A percentile compares a stretch with the other conserved stretches of the same genome.
phyloP scores from a whole-genome alignment of 1,284 basidiomycete genomes.

The Golubevia sp. region DNA sequence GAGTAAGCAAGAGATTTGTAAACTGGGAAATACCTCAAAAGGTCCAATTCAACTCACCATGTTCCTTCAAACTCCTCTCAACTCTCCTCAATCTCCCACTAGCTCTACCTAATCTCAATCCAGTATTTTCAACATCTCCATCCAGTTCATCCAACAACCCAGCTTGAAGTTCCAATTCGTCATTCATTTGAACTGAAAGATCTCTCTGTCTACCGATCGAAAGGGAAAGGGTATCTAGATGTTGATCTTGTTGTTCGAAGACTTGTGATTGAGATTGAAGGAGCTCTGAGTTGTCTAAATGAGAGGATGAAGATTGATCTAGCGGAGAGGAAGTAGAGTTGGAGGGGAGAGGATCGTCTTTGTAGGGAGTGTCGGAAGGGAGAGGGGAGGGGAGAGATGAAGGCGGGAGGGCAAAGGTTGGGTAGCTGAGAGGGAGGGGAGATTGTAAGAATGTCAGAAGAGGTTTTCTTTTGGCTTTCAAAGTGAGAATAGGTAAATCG shows the following conservation, averaged over 20 bases:
- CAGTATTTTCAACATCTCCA: conserved; percentile 35
- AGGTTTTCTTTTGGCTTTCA: no score
- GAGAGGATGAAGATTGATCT: neutral
- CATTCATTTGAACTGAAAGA: conserved; percentile 53
- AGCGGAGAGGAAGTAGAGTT: no score
- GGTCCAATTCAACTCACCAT: no score
- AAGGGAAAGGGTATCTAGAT: conserved; percentile 40
- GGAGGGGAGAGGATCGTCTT: no score
- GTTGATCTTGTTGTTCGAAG: conserved; percentile 39
- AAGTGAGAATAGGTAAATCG: no score
- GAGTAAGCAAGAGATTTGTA: no score
- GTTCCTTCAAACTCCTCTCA: conserved; percentile 36
- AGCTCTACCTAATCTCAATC: conserved; percentile 40
- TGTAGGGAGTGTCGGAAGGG: no score
- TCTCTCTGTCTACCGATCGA: conserved; percentile 51
- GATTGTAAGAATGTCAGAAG: no score
- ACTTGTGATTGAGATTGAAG: conserved; percentile 25
- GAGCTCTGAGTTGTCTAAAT: neutral
- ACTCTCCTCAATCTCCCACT: conserved; percentile 33
- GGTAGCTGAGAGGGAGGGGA: no score
- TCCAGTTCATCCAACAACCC: conserved; percentile 44
- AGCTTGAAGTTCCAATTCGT: conserved; percentile 52
- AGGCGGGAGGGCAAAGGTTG: no score
- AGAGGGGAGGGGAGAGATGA: no score
- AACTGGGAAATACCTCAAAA: no score